Evolutionary conservation across 306 rosid genomes (phyloP).

Genomic region (Fragaria iinumae): DNA sequence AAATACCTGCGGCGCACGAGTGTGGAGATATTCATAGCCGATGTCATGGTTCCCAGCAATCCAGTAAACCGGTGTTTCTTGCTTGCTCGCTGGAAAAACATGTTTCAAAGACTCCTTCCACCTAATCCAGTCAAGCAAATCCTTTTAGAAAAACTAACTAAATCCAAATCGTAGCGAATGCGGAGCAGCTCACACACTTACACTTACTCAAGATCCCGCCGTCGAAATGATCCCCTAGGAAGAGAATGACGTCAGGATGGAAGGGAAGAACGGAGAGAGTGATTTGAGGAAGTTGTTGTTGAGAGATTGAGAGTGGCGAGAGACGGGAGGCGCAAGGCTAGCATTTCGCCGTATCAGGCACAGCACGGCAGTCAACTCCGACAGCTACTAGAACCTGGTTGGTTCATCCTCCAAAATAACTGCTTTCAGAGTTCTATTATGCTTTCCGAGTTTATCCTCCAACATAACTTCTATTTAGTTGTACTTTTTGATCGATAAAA

Average conservation of each 20-base stretch:
- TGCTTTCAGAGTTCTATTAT: no score
- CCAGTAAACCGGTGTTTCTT: constrained; percentile 46
- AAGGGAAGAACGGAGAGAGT: constrained; percentile 57
- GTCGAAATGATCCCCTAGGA: constrained; percentile 83
- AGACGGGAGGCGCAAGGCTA: constrained; percentile 56
- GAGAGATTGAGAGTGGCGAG: constrained; percentile 36
- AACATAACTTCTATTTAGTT: no score
- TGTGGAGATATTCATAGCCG: constrained; percentile 59
- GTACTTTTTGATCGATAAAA: no score
- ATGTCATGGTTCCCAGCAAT: constrained; percentile 84
- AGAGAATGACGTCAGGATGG: constrained; percentile 66
- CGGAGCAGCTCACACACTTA: neutral
- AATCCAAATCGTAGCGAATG: neutral
- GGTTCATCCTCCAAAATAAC: no score
- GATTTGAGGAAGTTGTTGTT: constrained; percentile 48
- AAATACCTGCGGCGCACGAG: constrained; percentile 55
- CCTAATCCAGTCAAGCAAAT: constrained; percentile 26
- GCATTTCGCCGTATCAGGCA: constrained; percentile 73
- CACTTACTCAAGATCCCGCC: constrained; percentile 89
- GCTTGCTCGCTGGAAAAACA: constrained; percentile 56
- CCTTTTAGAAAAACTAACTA: no score
- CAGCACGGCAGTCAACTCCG: constrained; percentile 49
- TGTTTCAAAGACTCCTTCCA: constrained; percentile 72
- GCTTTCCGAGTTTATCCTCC: no score
- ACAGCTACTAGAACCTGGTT: constrained; percentile 5